Percentiles rank a stretch among this genome's conserved stretches.
Evolutionary conservation across 2,329 filamentous ascomycete species (phyloP).

Genomic region (Aspergillus transmontanensis): DNA sequence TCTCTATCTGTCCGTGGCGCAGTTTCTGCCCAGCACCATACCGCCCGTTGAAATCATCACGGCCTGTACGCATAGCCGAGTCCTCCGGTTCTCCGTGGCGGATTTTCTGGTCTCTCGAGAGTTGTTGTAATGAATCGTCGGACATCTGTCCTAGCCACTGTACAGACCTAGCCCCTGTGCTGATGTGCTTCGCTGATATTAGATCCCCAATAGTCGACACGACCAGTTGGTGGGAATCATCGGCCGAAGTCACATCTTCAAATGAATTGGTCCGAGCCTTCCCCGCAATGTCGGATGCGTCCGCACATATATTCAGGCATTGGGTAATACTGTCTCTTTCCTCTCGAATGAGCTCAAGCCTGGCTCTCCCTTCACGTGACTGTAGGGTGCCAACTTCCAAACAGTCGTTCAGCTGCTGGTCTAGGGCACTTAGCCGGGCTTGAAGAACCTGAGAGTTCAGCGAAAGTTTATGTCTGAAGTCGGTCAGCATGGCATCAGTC

Average conservation of each 20-base stretch:
- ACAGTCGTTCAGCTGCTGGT: conserved; percentile 20
- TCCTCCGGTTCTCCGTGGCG: no score
- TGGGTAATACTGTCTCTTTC: conserved; percentile 28
- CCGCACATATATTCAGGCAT: conserved; percentile 16
- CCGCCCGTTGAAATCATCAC: no score
- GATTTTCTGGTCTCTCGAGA: conserved; percentile 19
- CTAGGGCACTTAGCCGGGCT: conserved; percentile 24
- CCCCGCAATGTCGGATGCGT: conserved; percentile 29
- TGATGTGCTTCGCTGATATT: conserved; percentile 33
- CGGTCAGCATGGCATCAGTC: no score
- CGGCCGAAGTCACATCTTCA: conserved; percentile 30
- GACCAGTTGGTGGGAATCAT: conserved; percentile 33
- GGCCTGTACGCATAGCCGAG: no score
- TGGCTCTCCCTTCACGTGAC: conserved; percentile 15
- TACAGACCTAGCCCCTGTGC: conserved; percentile 38
- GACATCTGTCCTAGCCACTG: conserved; percentile 37
- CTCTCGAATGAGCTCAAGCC: conserved; percentile 26
- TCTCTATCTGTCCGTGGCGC: no score
- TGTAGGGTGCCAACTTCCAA: conserved; percentile 7
- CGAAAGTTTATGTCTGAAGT: no score
- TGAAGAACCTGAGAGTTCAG: conserved; percentile 5
- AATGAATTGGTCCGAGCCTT: conserved; percentile 30
- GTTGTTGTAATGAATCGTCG: conserved; percentile 33
- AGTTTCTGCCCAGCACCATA: no score
- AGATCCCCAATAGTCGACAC: conserved; percentile 36